Conservation (phyloP, 148 eudicot genomes). For the Oxyria digyna region DNA sequence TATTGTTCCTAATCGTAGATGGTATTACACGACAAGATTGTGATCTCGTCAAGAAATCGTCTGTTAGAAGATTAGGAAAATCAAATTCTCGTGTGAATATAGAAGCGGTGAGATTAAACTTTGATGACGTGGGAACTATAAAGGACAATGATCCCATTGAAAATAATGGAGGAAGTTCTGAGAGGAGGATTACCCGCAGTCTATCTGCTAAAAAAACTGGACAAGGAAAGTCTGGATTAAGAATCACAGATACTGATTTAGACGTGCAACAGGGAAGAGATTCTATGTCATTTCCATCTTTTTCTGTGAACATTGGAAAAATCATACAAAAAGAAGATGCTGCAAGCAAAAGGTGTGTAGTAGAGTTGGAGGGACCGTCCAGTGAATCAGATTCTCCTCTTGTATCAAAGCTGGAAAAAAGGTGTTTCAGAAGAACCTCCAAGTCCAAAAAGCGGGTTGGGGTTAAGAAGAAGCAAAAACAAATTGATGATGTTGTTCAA, state of each 20-base stretch:
- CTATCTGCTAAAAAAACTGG: neutral
- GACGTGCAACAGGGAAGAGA: neutral
- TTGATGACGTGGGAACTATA: neutral
- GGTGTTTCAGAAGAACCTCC: neutral
- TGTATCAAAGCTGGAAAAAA: constrained; percentile 9
- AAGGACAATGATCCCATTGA: neutral
- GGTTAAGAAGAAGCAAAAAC: constrained; percentile 50
- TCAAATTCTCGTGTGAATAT: neutral
- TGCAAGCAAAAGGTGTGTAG: neutral
- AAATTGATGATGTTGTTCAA: constrained; percentile 20
- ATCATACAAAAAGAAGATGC: neutral
- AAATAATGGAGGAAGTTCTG: neutral
- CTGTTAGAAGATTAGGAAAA: neutral
- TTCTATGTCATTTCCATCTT: neutral
- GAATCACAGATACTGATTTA: neutral
- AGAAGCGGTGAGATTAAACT: neutral
- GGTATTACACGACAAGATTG: neutral
- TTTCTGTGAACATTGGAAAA: neutral
- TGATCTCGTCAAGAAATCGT: neutral
- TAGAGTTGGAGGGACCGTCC: neutral
- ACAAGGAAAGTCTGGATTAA: neutral
- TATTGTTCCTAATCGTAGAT: neutral
- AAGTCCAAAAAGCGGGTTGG: constrained; percentile 18
- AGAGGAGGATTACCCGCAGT: constrained; percentile 2
- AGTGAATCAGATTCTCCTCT: neutral